Evolutionary conservation across 148 eudicot genomes (phyloP).

Genomic region (Hydrangea macrophylla): DNA sequence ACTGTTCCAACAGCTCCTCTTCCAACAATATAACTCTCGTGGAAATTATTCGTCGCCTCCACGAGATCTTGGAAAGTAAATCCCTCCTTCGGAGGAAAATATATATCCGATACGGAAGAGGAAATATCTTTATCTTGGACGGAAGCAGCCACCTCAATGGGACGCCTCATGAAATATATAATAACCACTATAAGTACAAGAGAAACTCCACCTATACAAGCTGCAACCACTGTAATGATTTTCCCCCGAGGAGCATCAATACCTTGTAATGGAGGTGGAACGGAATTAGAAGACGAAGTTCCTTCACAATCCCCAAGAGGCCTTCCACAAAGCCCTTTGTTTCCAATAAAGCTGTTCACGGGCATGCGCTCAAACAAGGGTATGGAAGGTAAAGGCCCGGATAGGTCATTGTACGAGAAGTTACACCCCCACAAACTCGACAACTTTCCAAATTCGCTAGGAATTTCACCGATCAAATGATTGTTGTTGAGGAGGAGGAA

Average conservation of each 20-base stretch:
- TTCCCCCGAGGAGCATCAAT: slow-evolving; percentile 43
- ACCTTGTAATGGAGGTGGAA: slow-evolving; percentile 21
- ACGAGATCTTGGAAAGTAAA: slow-evolving; percentile 86
- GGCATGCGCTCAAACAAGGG: slow-evolving; percentile 65
- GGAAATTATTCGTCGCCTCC: slow-evolving; percentile 74
- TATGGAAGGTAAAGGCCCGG: slow-evolving; percentile 72
- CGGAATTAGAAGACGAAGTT: slow-evolving; percentile 26
- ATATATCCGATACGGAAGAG: slow-evolving; percentile 68
- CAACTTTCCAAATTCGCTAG: slow-evolving; percentile 69
- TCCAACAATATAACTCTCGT: slow-evolving; percentile 67
- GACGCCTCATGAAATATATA: slow-evolving; percentile 57
- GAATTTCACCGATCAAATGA: slow-evolving; percentile 80
- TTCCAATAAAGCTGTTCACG: slow-evolving; percentile 66
- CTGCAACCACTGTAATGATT: slow-evolving; percentile 51
- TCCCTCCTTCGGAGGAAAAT: slow-evolving; percentile 90
- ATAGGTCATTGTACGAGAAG: slow-evolving; percentile 74
- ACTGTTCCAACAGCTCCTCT: slow-evolving; percentile 91
- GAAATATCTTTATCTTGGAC: slow-evolving; percentile 39
- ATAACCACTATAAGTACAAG: slow-evolving; percentile 64
- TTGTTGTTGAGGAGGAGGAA: slow-evolving; percentile 72
- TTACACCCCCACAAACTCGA: slow-evolving; percentile 79
- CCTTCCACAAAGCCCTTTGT: slow-evolving; percentile 78
- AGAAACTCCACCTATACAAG: slow-evolving; percentile 71
- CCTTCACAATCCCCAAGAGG: slow-evolving; percentile 52
- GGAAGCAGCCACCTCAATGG: slow-evolving; percentile 50